These are phyloP conservation scores for Begonia loranthoides DNA, from an alignment of 306 rosid species.

Conservation along the genomic window DNA sequence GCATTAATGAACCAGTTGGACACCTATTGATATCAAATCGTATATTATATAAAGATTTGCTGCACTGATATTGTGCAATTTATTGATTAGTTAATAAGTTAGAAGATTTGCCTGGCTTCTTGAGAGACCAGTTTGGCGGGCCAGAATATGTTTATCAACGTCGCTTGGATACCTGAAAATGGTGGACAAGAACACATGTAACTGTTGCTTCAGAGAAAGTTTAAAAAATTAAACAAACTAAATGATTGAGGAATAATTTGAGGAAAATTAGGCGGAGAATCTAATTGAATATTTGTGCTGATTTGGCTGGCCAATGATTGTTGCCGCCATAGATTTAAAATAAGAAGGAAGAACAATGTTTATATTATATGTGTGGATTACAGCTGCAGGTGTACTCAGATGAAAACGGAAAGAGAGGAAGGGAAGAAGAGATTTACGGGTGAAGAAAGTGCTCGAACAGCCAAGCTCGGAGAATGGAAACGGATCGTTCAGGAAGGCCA, in stretches of 20 bases:
- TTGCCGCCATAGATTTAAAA: no score
- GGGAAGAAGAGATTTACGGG: constrained; percentile 37
- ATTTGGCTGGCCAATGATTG: background rate
- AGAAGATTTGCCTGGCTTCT: constrained; percentile 83
- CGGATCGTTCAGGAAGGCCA: constrained; percentile 90
- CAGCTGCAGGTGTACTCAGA: background rate
- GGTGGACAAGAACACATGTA: constrained; percentile 45
- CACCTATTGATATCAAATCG: constrained; percentile 33
- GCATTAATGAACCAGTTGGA: constrained; percentile 98
- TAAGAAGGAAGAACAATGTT: constrained; percentile 15
- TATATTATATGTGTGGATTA: constrained; percentile 15
- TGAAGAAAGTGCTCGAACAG: constrained; percentile 97
- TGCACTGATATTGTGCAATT: constrained; percentile 3
- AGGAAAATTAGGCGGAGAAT: constrained; percentile 22
- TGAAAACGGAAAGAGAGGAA: background rate
- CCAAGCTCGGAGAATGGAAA: constrained; percentile 87
- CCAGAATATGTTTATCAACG: constrained; percentile 84
- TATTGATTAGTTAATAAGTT: constrained; percentile 1
- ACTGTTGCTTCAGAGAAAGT: constrained; percentile 4
- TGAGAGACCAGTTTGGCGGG: constrained; percentile 99
- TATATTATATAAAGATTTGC: constrained; percentile 19
- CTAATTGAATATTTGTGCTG: constrained; percentile 21
- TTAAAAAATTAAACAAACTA: background rate
- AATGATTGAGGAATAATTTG: constrained; percentile 8
- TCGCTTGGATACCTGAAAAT: constrained; percentile 89